These are phyloP conservation scores for Ambrosiella cleistominuta DNA, from an alignment of 2,329 filamentous ascomycete genomes.

Conservation along the genomic window DNA sequence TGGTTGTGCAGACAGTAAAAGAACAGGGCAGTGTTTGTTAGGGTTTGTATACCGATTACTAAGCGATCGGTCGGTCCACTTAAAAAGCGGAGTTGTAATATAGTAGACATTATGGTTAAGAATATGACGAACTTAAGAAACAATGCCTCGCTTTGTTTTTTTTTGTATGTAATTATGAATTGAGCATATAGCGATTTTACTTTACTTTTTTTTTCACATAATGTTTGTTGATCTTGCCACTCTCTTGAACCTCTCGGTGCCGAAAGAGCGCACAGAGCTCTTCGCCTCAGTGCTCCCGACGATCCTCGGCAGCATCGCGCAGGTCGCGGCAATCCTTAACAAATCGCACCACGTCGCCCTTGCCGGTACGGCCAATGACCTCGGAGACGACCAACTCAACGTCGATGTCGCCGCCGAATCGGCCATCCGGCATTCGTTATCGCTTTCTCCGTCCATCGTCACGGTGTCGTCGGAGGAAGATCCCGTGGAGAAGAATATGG, in stretches of 20 bases:
- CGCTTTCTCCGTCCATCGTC: slow-evolving; percentile 23
- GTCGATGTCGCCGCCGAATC: slow-evolving; percentile 36
- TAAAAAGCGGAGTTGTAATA: no score
- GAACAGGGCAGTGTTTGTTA: no score
- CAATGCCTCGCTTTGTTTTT: no score
- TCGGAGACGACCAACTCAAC: slow-evolving; percentile 43
- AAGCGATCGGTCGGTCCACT: no score
- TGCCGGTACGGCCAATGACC: slow-evolving; percentile 26
- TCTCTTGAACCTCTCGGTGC: slow-evolving; percentile 16
- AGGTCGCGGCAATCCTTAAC: slow-evolving; percentile 28
- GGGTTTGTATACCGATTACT: no score
- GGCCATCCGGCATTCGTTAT: slow-evolving; percentile 27
- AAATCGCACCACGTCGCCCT: slow-evolving; percentile 27
- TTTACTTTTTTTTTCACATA: background rate
- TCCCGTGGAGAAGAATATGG: slow-evolving; percentile 28
- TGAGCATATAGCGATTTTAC: background rate
- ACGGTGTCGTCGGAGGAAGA: slow-evolving; percentile 45
- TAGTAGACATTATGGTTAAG: no score
- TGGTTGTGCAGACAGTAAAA: no score
- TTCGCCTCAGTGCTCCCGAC: slow-evolving; percentile 29
- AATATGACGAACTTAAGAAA: background rate
- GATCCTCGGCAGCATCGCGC: slow-evolving; percentile 27
- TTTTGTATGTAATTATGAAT: no score
- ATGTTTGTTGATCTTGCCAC: slow-evolving; percentile 1
- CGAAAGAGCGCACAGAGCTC: slow-evolving; percentile 20